Conservation (phyloP, 148 eudicot genomes). For the Selenicereus undatus region DNA sequence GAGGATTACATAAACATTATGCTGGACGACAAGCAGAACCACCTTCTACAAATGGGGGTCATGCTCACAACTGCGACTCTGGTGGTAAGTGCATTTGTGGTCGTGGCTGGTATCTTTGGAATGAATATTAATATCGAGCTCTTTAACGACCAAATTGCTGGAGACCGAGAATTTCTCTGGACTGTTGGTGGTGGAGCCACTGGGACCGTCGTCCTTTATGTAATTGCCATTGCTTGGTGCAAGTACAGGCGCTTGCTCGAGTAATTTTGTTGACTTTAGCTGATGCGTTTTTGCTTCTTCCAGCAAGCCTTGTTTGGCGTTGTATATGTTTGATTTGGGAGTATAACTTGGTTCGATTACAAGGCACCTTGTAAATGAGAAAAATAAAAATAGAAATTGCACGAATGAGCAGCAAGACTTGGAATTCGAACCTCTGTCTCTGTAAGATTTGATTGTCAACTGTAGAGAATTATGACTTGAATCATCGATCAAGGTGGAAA, state of each 20-base stretch:
- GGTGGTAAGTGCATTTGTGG: constrained; percentile 81
- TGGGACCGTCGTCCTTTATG: constrained; percentile 60
- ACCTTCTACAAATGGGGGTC: constrained; percentile 97
- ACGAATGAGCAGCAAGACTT: neutral
- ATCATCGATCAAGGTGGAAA: no score
- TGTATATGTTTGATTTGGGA: neutral
- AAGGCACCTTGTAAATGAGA: neutral
- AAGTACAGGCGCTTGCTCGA: constrained; percentile 82
- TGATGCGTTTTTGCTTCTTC: neutral
- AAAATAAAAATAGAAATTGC: neutral
- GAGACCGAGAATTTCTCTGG: constrained; percentile 70
- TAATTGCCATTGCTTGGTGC: constrained; percentile 86
- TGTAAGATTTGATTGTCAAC: neutral
- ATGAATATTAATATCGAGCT: constrained; percentile 79
- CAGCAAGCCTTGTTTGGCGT: neutral
- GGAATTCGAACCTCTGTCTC: neutral
- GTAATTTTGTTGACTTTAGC: constrained; percentile 24
- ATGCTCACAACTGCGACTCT: constrained; percentile 92
- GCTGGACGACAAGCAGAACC: constrained; percentile 97
- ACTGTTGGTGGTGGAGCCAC: constrained; percentile 77
- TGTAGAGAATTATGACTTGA: neutral
- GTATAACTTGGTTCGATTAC: neutral
- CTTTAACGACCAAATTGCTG: constrained; percentile 33
- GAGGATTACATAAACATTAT: constrained; percentile 98
- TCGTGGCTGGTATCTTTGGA: constrained; percentile 84